These are phyloP conservation scores for Cladosporium sphaerospermum DNA, from an alignment of 2,329 filamentous ascomycete species.

Conservation along the genomic window DNA sequence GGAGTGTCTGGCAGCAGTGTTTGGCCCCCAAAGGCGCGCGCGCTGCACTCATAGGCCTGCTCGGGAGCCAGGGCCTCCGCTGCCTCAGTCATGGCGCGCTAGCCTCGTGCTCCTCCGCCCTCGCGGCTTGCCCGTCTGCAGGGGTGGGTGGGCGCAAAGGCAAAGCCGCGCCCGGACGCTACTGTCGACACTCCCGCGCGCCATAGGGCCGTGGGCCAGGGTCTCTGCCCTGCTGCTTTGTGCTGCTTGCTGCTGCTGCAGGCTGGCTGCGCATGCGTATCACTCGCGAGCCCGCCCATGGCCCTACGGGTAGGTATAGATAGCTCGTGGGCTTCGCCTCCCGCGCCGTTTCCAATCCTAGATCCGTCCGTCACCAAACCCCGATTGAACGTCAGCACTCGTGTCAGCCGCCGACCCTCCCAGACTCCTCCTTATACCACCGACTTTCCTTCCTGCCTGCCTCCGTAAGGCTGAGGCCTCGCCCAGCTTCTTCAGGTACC, in stretches of 20 bases:
- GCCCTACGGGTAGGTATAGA: neutral
- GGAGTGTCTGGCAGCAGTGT: neutral
- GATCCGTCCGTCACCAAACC: neutral
- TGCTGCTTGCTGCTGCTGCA: no score
- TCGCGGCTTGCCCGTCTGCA: constrained; percentile 11
- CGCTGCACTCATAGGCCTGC: constrained; percentile 4
- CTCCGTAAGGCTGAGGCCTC: constrained; percentile 5
- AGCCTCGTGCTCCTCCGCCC: constrained; percentile 10
- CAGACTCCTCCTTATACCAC: neutral
- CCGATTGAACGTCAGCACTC: neutral
- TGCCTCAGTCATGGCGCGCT: constrained; percentile 9
- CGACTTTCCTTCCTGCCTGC: neutral
- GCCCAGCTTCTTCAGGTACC: constrained; percentile 9
- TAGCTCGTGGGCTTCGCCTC: constrained; percentile 10
- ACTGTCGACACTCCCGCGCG: neutral
- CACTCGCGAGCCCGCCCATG: no score
- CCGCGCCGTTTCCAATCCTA: neutral
- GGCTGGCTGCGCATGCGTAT: no score
- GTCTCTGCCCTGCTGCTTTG: neutral
- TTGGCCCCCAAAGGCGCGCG: constrained; percentile 6
- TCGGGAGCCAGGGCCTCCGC: constrained; percentile 7
- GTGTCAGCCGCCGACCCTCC: no score
- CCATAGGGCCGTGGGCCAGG: constrained; percentile 9
- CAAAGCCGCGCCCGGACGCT: constrained; percentile 10
- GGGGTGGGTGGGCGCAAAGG: constrained; percentile 4